A percentile compares a stretch with the other conserved stretches of the same genome.
phyloP scores from a whole-genome alignment of 306 rosid genomes.

The Pterocarpus santalinus region DNA sequence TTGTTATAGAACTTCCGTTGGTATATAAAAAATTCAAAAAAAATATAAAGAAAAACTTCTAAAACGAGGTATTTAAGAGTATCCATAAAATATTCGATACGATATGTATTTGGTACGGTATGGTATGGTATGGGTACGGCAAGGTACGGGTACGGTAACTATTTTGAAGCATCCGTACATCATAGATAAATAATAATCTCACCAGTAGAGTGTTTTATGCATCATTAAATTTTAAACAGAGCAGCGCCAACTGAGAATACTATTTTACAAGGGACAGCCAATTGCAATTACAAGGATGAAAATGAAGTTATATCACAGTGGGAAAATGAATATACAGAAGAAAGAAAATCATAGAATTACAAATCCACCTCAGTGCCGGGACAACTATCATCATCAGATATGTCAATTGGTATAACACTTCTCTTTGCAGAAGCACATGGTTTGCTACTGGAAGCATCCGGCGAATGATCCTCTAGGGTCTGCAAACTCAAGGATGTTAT shows the following conservation, averaged over 20 bases:
- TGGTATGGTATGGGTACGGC: too few relatives aligned
- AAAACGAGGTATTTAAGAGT: too few relatives aligned
- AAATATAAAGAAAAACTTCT: too few relatives aligned
- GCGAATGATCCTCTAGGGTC: background rate
- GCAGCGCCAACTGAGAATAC: background rate
- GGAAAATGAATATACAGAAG: background rate
- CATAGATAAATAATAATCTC: background rate
- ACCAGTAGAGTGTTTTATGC: background rate
- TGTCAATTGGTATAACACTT: constrained; percentile 2
- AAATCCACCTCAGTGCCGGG: constrained; percentile 13
- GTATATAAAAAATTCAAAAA: too few relatives aligned
- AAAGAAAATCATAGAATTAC: background rate
- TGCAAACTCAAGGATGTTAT: constrained; percentile 6
- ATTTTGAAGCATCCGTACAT: too few relatives aligned
- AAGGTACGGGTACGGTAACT: too few relatives aligned
- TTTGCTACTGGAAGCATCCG: background rate
- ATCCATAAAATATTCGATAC: too few relatives aligned
- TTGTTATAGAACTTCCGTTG: too few relatives aligned
- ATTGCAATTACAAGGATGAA: background rate
- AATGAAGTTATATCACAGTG: background rate
- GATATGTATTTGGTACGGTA: too few relatives aligned
- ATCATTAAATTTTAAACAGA: background rate
- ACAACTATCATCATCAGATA: background rate
- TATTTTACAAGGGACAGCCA: background rate
- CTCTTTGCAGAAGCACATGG: constrained; percentile 4